Evolutionary conservation across 306 rosid species (phyloP).

Genomic region (Lathyrus tuberosus): DNA sequence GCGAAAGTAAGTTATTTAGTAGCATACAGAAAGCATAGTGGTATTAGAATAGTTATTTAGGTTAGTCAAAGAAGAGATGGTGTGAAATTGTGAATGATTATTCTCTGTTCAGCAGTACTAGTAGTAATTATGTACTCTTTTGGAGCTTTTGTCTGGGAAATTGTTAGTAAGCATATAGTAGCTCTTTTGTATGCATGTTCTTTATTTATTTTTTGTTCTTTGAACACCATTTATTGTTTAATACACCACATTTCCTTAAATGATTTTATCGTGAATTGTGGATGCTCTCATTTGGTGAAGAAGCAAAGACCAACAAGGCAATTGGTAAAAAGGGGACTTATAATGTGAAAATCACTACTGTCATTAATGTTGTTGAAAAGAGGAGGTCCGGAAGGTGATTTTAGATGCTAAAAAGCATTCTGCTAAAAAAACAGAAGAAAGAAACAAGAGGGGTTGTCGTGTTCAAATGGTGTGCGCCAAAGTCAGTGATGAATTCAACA

Average conservation of each 20-base stretch:
- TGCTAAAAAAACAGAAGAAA: neutral
- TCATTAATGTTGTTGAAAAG: neutral
- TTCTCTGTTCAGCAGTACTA: neutral
- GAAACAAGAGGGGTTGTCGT: neutral
- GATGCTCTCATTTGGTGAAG: neutral
- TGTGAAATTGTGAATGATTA: too few relatives aligned
- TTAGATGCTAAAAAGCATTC: neutral
- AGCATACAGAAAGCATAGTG: constrained; percentile 1
- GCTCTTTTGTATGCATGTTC: neutral
- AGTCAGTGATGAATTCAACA: neutral
- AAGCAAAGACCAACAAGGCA: neutral
- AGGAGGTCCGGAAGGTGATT: neutral
- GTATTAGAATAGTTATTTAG: neutral
- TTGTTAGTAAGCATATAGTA: neutral
- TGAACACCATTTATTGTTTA: neutral
- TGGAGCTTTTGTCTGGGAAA: neutral
- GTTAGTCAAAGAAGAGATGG: neutral
- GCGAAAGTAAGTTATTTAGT: neutral
- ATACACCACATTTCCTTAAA: neutral
- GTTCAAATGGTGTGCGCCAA: neutral
- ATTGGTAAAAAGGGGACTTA: neutral
- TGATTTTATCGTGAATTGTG: neutral
- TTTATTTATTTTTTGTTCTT: too few relatives aligned
- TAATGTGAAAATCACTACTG: neutral
- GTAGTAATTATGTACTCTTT: neutral